A percentile compares a stretch with the other conserved stretches of the same genome.
These are phyloP conservation scores for Ogataea nakhonphanomensis DNA, from an alignment of 805 yeast genomes.

Conservation along the genomic window DNA sequence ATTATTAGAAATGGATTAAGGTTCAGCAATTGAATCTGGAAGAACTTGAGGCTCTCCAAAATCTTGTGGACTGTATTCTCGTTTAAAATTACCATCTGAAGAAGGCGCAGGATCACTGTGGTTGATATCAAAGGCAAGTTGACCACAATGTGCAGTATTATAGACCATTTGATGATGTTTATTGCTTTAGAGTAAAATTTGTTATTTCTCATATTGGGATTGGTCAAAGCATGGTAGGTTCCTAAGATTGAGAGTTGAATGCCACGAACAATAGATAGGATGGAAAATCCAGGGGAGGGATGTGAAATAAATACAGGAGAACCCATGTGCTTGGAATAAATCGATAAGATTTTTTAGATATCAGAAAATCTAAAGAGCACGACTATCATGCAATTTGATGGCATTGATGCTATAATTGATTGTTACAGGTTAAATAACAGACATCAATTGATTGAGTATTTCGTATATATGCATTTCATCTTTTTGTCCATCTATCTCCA, in stretches of 20 bases:
- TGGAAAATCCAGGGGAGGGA: conserved; percentile 54
- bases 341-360: background rate
- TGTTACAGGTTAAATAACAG: no score
- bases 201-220: conserved; percentile 37
- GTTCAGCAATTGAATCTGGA: conserved; percentile 39
- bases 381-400: no score
- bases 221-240: conserved; percentile 42
- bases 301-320: conserved; percentile 57
- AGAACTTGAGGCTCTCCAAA: conserved; percentile 25
- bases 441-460: no score
- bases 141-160: conserved; percentile 35
- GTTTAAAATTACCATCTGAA: conserved; percentile 15
- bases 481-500: conserved; percentile 17
- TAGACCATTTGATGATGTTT: conserved; percentile 36
- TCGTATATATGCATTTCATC: conserved; percentile 1
- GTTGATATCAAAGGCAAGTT: conserved; percentile 28
- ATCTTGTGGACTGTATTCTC: conserved; percentile 12
- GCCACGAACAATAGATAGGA: conserved; percentile 48
- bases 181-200: conserved; percentile 37
- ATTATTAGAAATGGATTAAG: conserved; percentile 39
- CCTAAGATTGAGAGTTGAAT: conserved; percentile 51
- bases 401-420: no score
- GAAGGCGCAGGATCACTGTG: conserved; percentile 22
- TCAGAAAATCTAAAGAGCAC: no score
- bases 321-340: conserved; percentile 39